phyloP scores from a whole-genome alignment of 2,329 filamentous ascomycete species.

The Trichoderma sp. region DNA sequence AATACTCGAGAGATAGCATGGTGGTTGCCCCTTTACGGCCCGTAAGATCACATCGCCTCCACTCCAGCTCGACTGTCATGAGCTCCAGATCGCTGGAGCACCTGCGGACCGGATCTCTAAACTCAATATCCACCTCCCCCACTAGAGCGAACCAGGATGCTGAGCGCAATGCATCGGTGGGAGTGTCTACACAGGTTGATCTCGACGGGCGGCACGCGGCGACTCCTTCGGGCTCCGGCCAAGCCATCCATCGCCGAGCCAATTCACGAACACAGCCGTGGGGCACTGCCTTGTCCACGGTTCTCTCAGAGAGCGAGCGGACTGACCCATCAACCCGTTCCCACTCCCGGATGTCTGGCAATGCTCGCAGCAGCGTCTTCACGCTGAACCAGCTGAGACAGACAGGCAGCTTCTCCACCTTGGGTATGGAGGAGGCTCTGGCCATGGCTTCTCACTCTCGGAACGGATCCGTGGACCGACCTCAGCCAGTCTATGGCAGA shows the following conservation, averaged over 20 bases:
- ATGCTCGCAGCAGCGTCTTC: conserved; percentile 53
- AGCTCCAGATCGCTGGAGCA: conserved; percentile 56
- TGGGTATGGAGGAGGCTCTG: conserved; percentile 45
- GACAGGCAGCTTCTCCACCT: conserved; percentile 59
- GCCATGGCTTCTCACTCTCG: conserved; percentile 43
- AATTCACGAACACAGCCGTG: conserved; percentile 51
- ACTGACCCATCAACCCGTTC: conserved; percentile 54
- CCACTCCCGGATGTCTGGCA: conserved; percentile 47
- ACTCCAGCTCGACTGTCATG: conserved; percentile 51
- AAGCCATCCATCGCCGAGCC: conserved; percentile 10
- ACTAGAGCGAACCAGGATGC: conserved; percentile 50
- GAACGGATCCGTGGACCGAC: conserved; percentile 53
- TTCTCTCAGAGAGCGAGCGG: conserved; percentile 62
- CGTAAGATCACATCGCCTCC: conserved; percentile 32
- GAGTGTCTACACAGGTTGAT: conserved; percentile 28
- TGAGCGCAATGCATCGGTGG: conserved; percentile 24
- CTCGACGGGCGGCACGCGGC: conserved; percentile 29
- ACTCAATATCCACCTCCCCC: conserved; percentile 55
- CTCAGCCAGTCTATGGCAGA: conserved; percentile 47
- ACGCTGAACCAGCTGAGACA: conserved; percentile 55
- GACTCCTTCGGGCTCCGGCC: conserved; percentile 16
- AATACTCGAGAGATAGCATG: conserved; percentile 64
- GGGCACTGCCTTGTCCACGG: conserved; percentile 65
- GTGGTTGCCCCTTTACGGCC: conserved; percentile 56
- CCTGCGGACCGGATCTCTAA: conserved; percentile 55